Conservation (phyloP, 1,284 basidiomycete genomes). For the Lignosus rhinocerotis region DNA sequence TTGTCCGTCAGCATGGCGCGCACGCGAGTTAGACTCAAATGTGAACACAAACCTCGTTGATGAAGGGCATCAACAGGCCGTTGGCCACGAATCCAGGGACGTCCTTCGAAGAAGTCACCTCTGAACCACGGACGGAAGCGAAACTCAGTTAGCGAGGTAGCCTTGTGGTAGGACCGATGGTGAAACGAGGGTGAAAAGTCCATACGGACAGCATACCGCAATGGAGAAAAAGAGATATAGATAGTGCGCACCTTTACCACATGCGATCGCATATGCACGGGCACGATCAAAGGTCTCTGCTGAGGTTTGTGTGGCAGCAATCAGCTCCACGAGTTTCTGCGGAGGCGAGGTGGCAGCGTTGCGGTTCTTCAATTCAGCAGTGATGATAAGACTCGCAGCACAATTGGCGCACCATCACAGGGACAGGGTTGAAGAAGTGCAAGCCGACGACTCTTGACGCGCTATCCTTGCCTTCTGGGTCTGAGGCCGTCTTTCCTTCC, state of each 20-base stretch:
- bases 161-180: neutral
- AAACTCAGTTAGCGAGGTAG: neutral
- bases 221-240: neutral
- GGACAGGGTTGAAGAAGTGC: constrained; percentile 96
- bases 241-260: constrained; percentile 75
- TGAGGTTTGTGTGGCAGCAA: constrained; percentile 90
- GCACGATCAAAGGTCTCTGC: constrained; percentile 76
- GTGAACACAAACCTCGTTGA: constrained; percentile 68
- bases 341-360: neutral
- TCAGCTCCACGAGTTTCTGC: constrained; percentile 90
- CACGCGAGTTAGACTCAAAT: constrained; percentile 2
- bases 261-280: constrained; percentile 81
- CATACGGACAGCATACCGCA: neutral
- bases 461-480: constrained; percentile 59
- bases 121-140: constrained; percentile 38
- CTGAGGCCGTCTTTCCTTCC: constrained; percentile 54
- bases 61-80: constrained; percentile 88
- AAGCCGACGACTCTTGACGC: constrained; percentile 79
- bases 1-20: neutral
- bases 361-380: neutral
- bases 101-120: constrained; percentile 86
- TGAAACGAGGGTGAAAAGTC: neutral
- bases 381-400: neutral
- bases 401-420: constrained; percentile 73
- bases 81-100: constrained; percentile 92